Evolutionary conservation across 169 alveolate genomes (phyloP).

Genomic region (Theileria luwenshuni): DNA sequence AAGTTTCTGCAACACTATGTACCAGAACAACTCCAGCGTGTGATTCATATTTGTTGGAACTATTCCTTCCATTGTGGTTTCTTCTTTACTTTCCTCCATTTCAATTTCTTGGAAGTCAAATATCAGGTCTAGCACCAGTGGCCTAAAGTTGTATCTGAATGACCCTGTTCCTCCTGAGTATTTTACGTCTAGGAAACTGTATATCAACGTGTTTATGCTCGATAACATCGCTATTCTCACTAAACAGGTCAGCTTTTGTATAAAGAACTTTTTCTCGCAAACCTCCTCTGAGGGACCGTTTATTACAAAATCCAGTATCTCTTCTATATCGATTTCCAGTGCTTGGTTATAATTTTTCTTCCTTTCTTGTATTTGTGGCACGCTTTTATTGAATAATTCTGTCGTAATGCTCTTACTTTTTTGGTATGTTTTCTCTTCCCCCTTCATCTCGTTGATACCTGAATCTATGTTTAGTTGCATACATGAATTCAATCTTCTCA

Average conservation of each 20-base stretch:
- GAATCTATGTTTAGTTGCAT: neutral
- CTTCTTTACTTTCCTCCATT: neutral
- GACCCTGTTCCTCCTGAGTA: neutral
- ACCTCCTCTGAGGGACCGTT: slow-evolving; percentile 38
- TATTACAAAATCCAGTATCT: slow-evolving; percentile 33
- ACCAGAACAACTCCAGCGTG: slow-evolving; percentile 39
- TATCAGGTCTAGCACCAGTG: slow-evolving; percentile 34
- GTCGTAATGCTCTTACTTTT: neutral
- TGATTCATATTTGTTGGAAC: slow-evolving; percentile 13
- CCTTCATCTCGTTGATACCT: neutral
- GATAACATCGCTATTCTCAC: slow-evolving; percentile 39
- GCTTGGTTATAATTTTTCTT: no score
- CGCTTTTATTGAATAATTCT: neutral
- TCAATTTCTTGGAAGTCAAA: neutral
- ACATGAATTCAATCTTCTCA: slow-evolving; percentile 7
- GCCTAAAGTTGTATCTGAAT: slow-evolving; percentile 6
- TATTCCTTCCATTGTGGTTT: neutral
- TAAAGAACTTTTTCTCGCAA: slow-evolving; percentile 32
- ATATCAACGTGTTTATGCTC: slow-evolving; percentile 34
- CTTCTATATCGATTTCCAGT: slow-evolving; percentile 9
- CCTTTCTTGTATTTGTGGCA: neutral
- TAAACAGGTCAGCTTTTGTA: slow-evolving; percentile 29
- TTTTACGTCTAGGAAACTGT: slow-evolving; percentile 19
- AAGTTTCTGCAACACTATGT: slow-evolving; percentile 13
- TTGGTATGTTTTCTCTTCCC: neutral